Evolutionary conservation across 441 rosid genomes (phyloP).

Genomic region (Syzygium syzygioides): DNA sequence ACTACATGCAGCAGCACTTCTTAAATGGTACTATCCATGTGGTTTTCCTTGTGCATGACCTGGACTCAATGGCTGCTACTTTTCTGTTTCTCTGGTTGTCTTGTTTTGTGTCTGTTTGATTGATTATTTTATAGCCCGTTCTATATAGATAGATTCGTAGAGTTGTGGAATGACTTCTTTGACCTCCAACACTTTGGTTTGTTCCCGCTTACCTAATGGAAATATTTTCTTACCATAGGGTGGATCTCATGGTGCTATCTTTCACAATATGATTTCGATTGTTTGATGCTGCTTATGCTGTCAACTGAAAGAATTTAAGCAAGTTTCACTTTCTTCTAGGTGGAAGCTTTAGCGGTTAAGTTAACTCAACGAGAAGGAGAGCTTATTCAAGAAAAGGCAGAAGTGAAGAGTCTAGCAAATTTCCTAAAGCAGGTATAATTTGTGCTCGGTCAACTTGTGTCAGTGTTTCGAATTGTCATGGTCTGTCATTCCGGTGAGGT

Average conservation of each 20-base stretch:
- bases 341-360: slow-evolving; percentile 3
- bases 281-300: not conserved
- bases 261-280: not conserved
- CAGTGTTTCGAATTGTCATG: not conserved
- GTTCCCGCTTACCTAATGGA: not conserved
- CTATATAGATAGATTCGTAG: not conserved
- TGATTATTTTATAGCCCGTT: not conserved
- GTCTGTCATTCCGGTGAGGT: not conserved
- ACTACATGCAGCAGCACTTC: not conserved
- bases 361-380: slow-evolving; percentile 2
- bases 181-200: not conserved
- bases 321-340: slow-evolving; percentile 1
- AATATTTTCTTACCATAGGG: not conserved
- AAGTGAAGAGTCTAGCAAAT: not conserved
- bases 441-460: not conserved
- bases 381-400: not conserved
- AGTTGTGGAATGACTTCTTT: not conserved
- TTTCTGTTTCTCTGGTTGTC: not conserved
- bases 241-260: not conserved
- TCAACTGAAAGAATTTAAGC: not conserved
- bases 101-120: not conserved
- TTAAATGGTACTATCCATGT: not conserved
- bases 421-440: slow-evolving; percentile 5
- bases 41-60: not conserved
- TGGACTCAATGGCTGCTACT: not conserved